Base-by-base conservation (phyloP, 2,329 filamentous ascomycete species). In the Neonectria hederae region DNA sequence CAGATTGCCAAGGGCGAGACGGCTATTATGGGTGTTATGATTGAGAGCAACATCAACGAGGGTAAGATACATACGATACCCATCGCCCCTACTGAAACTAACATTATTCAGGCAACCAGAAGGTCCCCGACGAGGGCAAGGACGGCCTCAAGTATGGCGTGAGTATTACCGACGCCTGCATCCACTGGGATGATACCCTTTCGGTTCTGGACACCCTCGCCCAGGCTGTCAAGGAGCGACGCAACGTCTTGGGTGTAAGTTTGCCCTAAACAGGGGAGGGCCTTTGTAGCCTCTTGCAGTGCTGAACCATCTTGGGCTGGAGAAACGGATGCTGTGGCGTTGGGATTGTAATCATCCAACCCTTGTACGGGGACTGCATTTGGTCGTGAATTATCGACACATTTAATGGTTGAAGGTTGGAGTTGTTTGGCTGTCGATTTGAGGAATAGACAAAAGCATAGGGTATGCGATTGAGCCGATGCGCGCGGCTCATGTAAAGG, bases 81-180 rank as follows among this genome's bases (percentile, higher is more conserved):
- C 5, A 21, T 30, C 4, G n/a, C 19, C 30, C 8, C 14, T 19
- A 13, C 45, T 5, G 24, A 46, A 22, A 45, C 74, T 80, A 72
- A 81, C 68, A 62, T n/a, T 17, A 30, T 53, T 30, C 63, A 71
- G 90, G 94, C 71, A 92, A 86, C 80, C 96, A 99, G 79, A 97
- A 97, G 81, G 93, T 97, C 4, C 93, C 94, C 35, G 85, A 89
- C 59, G 93, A 97, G 81, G 95, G 94, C 76, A 93, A 92, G 79
- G 84, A 87, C 9, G 94, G 90, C 35, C 87, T 98, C 66, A 91
- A 97, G 83, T 94, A 97, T 80, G 96, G 96, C 73, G 92, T 98
- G 76, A 96, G 92, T 78, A 98, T 98, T 79, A 99, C 96, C 0
- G 96, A 99, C 80, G 95, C 96, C 53, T 99, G 96, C 81, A 97